phyloP scores from a whole-genome alignment of 805 yeast species.

The Torulaspora delbrueckii region DNA sequence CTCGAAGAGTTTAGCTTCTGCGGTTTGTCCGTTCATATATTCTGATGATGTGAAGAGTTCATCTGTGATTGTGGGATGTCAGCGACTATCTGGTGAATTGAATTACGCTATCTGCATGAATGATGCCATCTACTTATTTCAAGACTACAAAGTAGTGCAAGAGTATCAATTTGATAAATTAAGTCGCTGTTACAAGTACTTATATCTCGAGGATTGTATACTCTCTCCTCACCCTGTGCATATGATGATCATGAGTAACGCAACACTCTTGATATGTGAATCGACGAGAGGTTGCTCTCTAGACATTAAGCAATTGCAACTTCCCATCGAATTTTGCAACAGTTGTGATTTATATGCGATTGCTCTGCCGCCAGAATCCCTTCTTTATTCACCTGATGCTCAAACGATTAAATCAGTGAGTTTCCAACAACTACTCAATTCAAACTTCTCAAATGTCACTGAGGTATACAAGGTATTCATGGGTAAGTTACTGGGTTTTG shows the following conservation, averaged over 20 bases:
- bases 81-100: not conserved
- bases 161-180: not conserved
- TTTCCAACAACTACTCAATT: not conserved
- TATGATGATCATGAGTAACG: not conserved
- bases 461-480: not conserved
- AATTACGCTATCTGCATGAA: slow-evolving; percentile 7
- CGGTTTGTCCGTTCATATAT: not conserved
- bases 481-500: slow-evolving; percentile 1
- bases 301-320: not conserved
- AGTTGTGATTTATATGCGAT: not conserved
- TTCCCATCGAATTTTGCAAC: not conserved
- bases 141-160: not conserved
- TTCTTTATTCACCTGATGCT: not conserved
- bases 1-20: not conserved
- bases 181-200: slow-evolving; percentile 1
- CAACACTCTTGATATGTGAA: not conserved
- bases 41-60: slow-evolving; percentile 1
- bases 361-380: not conserved
- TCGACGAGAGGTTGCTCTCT: not conserved
- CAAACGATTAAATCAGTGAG: not conserved
- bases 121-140: slow-evolving; percentile 3
- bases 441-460: too few relatives aligned
- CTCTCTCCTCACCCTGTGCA: slow-evolving; percentile 2
- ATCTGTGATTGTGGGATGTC: slow-evolving; percentile 2
- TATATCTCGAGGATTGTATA: not conserved